Base-by-base conservation (phyloP, 257 asterid genomes). In the Solanum virginianum region DNA sequence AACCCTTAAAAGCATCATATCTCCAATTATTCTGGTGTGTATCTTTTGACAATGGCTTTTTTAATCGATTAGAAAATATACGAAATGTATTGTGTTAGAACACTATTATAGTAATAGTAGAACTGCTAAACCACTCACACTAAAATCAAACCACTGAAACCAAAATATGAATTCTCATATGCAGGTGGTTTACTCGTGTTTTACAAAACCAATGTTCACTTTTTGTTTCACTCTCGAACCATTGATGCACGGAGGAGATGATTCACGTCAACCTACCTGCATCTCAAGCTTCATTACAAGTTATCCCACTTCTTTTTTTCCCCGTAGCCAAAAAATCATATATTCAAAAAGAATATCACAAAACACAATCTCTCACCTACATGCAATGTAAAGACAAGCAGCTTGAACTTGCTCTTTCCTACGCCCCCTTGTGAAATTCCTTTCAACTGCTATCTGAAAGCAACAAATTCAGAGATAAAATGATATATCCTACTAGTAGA, bases 331-430 rank as follows among this genome's bases (percentile, higher is more conserved):
- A n/a, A n/a, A n/a, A n/a, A n/a, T n/a, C n/a, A n/a, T n/a, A n/a
- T n/a, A n/a, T n/a, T n/a, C n/a, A n/a, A n/a, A n/a, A n/a, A n/a
- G n/a, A n/a, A n/a, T n/a, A n/a, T n/a, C n/a, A n/a, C n/a, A n/a
- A n/a, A n/a, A n/a, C n/a, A n/a, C n/a, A n/a, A n/a, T n/a, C n/a
- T n/a, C n/a, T n/a, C n/a, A n/a, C n/a, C n/a, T n/a, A n/a, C n/a
- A n/a, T n/a, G n/a, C 80, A 88, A 93, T 93, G 90, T 94, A 96
- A 83, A 96, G 97, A 89, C 98, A 94, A 84, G 98, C 92, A 86
- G 96, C 98, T 81, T 90, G 93, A 56, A 96, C 97, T 85, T 89
- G 97, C 55, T 93, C 97, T 89, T 89, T 96, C 90, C 96, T 93
- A 84, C 98, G 97, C 43, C 99, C 99, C 91, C 91, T 93, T 51